Evolutionary conservation across 1,284 basidiomycete species (phyloP).

Genomic region (Ceraceosorus guamensis): DNA sequence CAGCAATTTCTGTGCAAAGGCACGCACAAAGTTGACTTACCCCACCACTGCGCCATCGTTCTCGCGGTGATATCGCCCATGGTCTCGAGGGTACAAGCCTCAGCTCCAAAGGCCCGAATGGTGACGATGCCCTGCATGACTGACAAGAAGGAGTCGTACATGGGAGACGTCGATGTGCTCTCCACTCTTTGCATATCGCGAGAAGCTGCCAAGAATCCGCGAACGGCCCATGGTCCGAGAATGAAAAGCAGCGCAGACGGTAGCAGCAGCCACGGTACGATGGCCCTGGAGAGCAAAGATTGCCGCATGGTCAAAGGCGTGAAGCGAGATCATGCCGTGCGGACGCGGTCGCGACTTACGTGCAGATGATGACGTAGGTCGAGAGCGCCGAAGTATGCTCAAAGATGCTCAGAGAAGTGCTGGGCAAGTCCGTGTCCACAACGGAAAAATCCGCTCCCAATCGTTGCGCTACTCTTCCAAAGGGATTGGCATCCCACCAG

Average conservation of each 20-base stretch:
- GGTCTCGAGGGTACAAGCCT: conserved; percentile 24
- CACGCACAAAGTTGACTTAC: background rate
- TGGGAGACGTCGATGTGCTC: conserved; percentile 41
- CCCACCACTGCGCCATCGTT: conserved; percentile 38
- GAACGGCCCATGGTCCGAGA: conserved; percentile 29
- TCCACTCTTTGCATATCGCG: conserved; percentile 46
- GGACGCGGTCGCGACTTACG: background rate
- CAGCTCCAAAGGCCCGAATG: conserved; percentile 39
- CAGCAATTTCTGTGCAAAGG: no score
- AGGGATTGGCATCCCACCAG: conserved; percentile 42
- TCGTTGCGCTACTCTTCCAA: conserved; percentile 39
- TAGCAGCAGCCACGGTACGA: conserved; percentile 35
- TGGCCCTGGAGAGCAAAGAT: conserved; percentile 23
- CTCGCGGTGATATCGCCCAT: conserved; percentile 28
- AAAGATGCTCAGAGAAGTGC: conserved; percentile 23
- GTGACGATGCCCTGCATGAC: conserved; percentile 40
- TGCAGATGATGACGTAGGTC: background rate
- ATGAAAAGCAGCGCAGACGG: conserved; percentile 21
- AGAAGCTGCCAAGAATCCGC: conserved; percentile 32
- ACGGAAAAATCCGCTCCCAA: conserved; percentile 41
- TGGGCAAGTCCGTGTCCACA: conserved; percentile 38
- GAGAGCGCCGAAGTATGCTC: conserved; percentile 10
- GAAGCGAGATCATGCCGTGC: background rate
- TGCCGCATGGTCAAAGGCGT: conserved; percentile 26
- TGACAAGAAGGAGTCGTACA: conserved; percentile 39